Conservation (phyloP, 2,329 filamentous ascomycete species). For the Penicillium sp. region DNA sequence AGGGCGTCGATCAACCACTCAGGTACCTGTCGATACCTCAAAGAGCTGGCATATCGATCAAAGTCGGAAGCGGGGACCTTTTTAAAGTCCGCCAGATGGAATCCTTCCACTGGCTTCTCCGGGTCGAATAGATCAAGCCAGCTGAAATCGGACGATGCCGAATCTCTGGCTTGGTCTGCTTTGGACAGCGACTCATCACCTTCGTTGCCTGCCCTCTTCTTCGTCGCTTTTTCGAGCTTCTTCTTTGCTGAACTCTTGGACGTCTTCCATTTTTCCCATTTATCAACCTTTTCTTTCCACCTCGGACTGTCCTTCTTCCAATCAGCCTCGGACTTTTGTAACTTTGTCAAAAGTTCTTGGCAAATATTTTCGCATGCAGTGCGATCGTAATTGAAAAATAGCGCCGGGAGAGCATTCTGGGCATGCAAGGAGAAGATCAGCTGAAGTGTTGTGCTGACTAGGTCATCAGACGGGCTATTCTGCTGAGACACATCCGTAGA, state of each 20-base stretch:
- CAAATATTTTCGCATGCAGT: conserved; percentile 60
- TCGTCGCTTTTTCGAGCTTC: conserved; percentile 46
- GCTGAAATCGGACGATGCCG: conserved; percentile 54
- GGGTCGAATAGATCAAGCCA: conserved; percentile 65
- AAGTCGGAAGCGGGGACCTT: conserved; percentile 59
- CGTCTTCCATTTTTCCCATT: conserved; percentile 49
- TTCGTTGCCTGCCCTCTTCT: conserved; percentile 33
- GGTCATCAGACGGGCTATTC: conserved; percentile 20
- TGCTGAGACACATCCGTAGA: neutral
- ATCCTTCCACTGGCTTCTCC: conserved; percentile 50
- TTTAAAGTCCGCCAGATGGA: conserved; percentile 58
- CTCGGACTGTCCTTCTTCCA: conserved; percentile 42
- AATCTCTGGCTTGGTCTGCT: conserved; percentile 55
- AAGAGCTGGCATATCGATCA: conserved; percentile 50
- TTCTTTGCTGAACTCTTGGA: conserved; percentile 32
- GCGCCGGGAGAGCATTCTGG: conserved; percentile 65
- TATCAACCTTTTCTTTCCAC: conserved; percentile 60
- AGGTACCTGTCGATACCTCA: conserved; percentile 50
- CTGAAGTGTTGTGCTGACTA: conserved; percentile 51
- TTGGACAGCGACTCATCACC: conserved; percentile 49
- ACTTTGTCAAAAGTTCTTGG: conserved; percentile 48
- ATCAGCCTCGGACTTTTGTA: conserved; percentile 53
- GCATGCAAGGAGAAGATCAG: conserved; percentile 48
- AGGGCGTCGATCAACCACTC: conserved; percentile 56
- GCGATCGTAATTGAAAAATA: conserved; percentile 75